phyloP scores from a whole-genome alignment of 2,329 filamentous ascomycete species.

The Penicillium palitans region DNA sequence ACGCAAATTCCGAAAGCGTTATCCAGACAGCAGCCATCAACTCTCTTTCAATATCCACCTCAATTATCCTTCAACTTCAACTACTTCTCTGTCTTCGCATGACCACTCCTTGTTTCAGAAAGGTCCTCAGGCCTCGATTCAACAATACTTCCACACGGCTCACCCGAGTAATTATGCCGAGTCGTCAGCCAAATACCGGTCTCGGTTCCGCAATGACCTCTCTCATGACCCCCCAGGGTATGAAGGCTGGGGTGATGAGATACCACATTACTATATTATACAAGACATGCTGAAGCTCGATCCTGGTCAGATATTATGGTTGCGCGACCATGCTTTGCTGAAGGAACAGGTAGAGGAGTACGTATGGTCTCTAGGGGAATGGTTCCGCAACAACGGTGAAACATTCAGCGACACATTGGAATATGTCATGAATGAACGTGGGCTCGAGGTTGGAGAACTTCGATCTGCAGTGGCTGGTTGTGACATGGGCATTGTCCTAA shows the following conservation, averaged over 20 bases:
- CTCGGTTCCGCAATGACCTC: constrained; percentile 50
- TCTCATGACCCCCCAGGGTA: constrained; percentile 54
- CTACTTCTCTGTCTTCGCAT: constrained; percentile 4
- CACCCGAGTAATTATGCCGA: constrained; percentile 24
- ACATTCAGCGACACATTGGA: constrained; percentile 61
- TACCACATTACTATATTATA: constrained; percentile 63
- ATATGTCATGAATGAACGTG: constrained; percentile 57
- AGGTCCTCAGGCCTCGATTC: constrained; percentile 3
- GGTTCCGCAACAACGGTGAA: constrained; percentile 65
- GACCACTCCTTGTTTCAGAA: constrained; percentile 12
- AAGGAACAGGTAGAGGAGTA: constrained; percentile 60
- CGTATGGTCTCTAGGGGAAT: constrained; percentile 54
- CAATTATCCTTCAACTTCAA: constrained; percentile 45
- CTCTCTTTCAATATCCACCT: constrained; percentile 56
- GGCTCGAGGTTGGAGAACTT: constrained; percentile 50
- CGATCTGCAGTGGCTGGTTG: constrained; percentile 32
- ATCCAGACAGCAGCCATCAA: constrained; percentile 51
- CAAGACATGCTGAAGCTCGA: constrained; percentile 66
- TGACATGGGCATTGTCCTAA: constrained; percentile 34
- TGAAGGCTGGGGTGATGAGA: constrained; percentile 67
- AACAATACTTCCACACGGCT: constrained; percentile 27
- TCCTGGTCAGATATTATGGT: constrained; percentile 59
- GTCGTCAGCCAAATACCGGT: constrained; percentile 42
- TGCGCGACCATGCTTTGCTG: constrained; percentile 56
- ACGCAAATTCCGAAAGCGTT: constrained; percentile 59